Evolutionary conservation across 306 rosid genomes (phyloP), one percentile per base, ranked within the genome.

Genomic region (Vigna unguiculata): DNA sequence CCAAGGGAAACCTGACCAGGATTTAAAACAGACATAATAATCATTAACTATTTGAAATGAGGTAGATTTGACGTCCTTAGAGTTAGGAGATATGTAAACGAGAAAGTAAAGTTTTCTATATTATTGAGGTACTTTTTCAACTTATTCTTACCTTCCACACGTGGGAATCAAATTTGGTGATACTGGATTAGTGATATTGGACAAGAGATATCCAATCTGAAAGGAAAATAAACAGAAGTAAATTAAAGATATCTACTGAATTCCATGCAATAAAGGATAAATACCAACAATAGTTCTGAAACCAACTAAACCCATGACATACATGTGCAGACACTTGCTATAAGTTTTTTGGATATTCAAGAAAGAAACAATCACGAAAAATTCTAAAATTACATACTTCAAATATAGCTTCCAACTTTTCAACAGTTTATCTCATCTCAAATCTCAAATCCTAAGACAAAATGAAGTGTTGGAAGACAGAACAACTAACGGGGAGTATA

Each of bases 191-290:
- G 72, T 62, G 75, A 73, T 57, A 62, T 80, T 83, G 30, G 74
- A 76, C 61, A 88, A 78, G 83, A 91, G 76, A 36, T 84, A 78
- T 69, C 88, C 87, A 51, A 86, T 81, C 96, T 90, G 86, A 25
- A 48, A 60, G 62, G 41, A 55, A 57, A 80, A 55, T 53, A 70
- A 32, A 55, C 45, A 70, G 21, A 61, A 62, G 38, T 19, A 63
- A 47, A 74, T 16, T 76, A 84, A 68, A 77, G 74, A 49, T 15
- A 16, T 55, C 28, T 70, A 63, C 10, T 2, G 36, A 20, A 74
- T 60, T n/a, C 49, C 69, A 57, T 68, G 22, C 47, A 16, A 59
- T 38, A 76, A 10, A 30, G 21, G 22, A 64, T 24, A 43, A 36
- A 52, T 32, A 32, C 55, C 79, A 71, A 54, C 57, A 54, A 74